These are phyloP conservation scores for Mediolabrus comicus DNA, from an alignment of 108 stramenopile genomes.

Conservation along the genomic window DNA sequence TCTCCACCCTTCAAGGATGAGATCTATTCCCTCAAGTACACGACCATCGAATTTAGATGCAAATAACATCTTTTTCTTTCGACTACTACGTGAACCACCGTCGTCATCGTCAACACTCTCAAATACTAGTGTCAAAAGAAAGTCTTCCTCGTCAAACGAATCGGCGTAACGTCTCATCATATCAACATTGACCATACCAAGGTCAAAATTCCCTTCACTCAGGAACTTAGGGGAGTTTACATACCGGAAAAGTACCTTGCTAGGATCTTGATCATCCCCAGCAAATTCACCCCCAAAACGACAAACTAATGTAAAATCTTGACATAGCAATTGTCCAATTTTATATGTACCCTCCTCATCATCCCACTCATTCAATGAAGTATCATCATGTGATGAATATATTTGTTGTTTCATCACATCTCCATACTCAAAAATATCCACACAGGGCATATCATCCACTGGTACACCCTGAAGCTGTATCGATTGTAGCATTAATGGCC, in stretches of 20 bases:
- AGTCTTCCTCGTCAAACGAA: conserved; percentile 75
- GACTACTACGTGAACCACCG: background rate
- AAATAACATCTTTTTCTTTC: background rate
- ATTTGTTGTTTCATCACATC: conserved; percentile 40
- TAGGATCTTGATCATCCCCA: conserved; percentile 57
- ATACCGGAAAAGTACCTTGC: conserved; percentile 86
- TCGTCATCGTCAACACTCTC: conserved; percentile 32
- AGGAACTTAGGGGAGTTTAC: conserved; percentile 78
- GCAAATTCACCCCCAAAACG: conserved; percentile 83
- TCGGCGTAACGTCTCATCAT: conserved; percentile 77
- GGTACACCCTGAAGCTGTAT: conserved; percentile 87
- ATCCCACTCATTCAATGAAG: conserved; percentile 51
- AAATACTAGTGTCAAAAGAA: conserved; percentile 70
- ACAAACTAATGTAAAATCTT: conserved; percentile 87
- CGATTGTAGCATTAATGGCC: conserved; percentile 65
- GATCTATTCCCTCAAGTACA: conserved; percentile 19
- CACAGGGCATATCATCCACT: conserved; percentile 85
- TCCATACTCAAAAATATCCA: conserved; percentile 84
- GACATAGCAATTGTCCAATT: conserved; percentile 57
- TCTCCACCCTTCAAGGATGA: conserved; percentile 37
- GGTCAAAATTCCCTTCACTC: conserved; percentile 56
- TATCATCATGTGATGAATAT: conserved; percentile 44
- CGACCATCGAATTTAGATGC: conserved; percentile 8
- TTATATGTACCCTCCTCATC: conserved; percentile 73
- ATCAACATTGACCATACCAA: conserved; percentile 64